Evolutionary conservation across 257 asterid genomes (phyloP).

Genomic region (Solanum neorickii): DNA sequence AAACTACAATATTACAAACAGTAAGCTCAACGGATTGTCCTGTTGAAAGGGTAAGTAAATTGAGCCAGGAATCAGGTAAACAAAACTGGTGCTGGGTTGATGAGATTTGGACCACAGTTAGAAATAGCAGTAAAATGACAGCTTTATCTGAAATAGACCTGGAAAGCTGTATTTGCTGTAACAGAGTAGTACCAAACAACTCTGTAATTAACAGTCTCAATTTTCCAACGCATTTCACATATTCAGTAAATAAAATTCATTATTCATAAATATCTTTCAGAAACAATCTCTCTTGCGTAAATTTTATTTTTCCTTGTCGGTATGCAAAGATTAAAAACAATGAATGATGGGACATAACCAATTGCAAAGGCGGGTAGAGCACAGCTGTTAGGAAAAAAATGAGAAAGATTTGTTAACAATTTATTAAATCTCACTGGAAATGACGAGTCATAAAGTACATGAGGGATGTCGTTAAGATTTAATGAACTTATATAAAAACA

Average conservation of each 20-base stretch:
- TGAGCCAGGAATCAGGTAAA: slow-evolving; percentile 13
- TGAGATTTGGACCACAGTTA: slow-evolving; percentile 34
- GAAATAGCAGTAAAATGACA: slow-evolving; percentile 1
- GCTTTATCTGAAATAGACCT: background rate
- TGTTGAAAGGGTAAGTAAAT: slow-evolving; percentile 13
- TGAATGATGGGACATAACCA: background rate
- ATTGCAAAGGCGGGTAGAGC: background rate
- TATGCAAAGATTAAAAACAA: background rate
- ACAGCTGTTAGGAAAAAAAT: background rate
- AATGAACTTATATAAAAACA: background rate
- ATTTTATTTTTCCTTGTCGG: background rate
- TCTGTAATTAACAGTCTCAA: slow-evolving; percentile 2
- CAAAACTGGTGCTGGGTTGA: slow-evolving; percentile 29
- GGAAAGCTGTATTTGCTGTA: background rate
- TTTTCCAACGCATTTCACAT: background rate
- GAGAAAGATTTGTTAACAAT: background rate
- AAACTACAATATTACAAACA: background rate
- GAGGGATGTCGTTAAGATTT: background rate
- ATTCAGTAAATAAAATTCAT: background rate
- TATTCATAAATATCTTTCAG: background rate
- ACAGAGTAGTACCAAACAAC: background rate
- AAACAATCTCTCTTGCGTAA: too few species aligned
- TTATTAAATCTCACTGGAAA: background rate
- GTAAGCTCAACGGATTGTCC: background rate
- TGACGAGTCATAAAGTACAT: background rate